phyloP scores from a whole-genome alignment of 495 filamentous ascomycete genomes.

The Antarctomyces pellizariae region DNA sequence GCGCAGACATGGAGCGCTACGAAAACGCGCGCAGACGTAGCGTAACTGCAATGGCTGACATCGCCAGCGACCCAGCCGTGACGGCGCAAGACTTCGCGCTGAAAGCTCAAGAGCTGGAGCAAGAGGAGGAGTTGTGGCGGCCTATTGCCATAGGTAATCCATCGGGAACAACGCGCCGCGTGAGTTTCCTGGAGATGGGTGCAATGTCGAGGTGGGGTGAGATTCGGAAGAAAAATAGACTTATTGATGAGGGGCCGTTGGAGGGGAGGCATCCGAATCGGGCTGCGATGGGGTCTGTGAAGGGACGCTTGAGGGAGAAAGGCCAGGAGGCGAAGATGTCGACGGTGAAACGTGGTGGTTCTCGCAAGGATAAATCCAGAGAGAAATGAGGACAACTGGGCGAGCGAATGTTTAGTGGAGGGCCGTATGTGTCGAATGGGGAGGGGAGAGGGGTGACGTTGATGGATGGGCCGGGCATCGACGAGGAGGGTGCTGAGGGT shows the following conservation, averaged over 20 bases:
- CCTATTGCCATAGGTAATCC: slow-evolving; percentile 46
- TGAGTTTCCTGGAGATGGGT: slow-evolving; percentile 44
- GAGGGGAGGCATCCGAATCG: slow-evolving; percentile 11
- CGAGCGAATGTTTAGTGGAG: no score
- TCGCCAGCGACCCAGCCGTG: slow-evolving; percentile 14
- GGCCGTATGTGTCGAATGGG: no score
- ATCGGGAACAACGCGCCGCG: slow-evolving; percentile 33
- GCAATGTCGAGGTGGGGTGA: slow-evolving; percentile 41
- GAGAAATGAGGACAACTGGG: slow-evolving; percentile 1
- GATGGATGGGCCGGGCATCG: no score
- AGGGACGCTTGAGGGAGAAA: slow-evolving; percentile 7
- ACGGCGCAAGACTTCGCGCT: slow-evolving; percentile 14
- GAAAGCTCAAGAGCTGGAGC: slow-evolving; percentile 16
- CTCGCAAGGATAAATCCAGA: background rate
- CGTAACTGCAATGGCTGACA: slow-evolving; percentile 3
- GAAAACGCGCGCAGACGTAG: slow-evolving; percentile 19
- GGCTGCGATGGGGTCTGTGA: slow-evolving; percentile 3
- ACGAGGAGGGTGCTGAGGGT: no score
- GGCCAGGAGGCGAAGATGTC: slow-evolving; percentile 2
- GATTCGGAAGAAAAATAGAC: slow-evolving; percentile 38
- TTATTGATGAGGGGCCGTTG: slow-evolving; percentile 21
- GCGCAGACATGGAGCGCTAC: slow-evolving; percentile 25
- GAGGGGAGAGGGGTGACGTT: no score
- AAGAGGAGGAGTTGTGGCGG: slow-evolving; percentile 36
- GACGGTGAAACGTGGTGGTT: background rate